Evolutionary conservation across 2,329 filamentous ascomycete species (phyloP).

Genomic region (Fusarium graminum): DNA sequence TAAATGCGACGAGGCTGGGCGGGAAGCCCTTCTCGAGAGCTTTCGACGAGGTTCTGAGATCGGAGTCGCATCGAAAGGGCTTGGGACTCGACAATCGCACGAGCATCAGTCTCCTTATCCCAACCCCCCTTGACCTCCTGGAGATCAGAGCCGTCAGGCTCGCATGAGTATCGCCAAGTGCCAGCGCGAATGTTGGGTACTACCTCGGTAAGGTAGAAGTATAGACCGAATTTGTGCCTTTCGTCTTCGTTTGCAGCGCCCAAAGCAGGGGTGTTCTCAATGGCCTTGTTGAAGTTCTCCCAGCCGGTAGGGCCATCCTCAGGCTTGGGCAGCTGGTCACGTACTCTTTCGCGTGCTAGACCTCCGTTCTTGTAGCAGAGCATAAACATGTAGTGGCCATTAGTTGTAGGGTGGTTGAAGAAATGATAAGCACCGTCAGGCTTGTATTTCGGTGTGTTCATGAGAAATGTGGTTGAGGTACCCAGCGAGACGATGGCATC

Average conservation of each 20-base stretch:
- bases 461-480: slow-evolving; percentile 96
- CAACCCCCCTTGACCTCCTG: slow-evolving; percentile 55
- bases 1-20: slow-evolving; percentile 91
- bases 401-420: slow-evolving; percentile 95
- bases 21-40: slow-evolving; percentile 69
- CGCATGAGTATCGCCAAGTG: slow-evolving; percentile 83
- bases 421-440: slow-evolving; percentile 95
- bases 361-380: slow-evolving; percentile 99
- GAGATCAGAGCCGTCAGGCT: slow-evolving; percentile 67
- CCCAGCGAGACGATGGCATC: slow-evolving; percentile 96
- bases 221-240: slow-evolving; percentile 88
- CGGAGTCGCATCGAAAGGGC: slow-evolving; percentile 90
- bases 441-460: slow-evolving; percentile 93
- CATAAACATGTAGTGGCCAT: slow-evolving; percentile 99
- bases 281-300: slow-evolving; percentile 82
- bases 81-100: slow-evolving; percentile 94
- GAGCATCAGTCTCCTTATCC: slow-evolving; percentile 77
- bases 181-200: slow-evolving; percentile 90
- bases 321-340: slow-evolving; percentile 78
- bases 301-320: slow-evolving; percentile 69
- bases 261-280: slow-evolving; percentile 76
- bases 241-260: slow-evolving; percentile 66
- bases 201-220: slow-evolving; percentile 94
- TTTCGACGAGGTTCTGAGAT: slow-evolving; percentile 78
- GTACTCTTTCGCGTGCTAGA: slow-evolving; percentile 88